Percentiles rank a stretch among this genome's conserved stretches.
phyloP scores from a whole-genome alignment of 2,329 filamentous ascomycete species.

The Talaromyces sp. region DNA sequence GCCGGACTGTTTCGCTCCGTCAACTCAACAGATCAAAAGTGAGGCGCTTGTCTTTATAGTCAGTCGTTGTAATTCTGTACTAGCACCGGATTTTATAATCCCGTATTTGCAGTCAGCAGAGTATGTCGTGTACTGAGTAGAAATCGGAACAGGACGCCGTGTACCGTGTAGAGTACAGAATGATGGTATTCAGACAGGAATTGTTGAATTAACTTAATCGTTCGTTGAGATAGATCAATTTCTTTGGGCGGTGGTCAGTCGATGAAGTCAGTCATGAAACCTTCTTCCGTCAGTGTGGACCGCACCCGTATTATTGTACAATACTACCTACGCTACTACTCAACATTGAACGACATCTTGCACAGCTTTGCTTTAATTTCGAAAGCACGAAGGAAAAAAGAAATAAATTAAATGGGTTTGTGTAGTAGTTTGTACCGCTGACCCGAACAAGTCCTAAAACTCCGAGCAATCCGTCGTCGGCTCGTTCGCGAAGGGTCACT shows the following conservation, averaged over 20 bases:
- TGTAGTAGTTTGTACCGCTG: background rate
- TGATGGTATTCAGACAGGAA: background rate
- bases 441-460: background rate
- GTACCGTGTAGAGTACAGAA: background rate
- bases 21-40: background rate
- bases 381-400: background rate
- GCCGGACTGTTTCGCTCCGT: conserved; percentile 10
- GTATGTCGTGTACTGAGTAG: background rate
- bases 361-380: background rate
- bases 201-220: background rate
- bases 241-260: too few relatives aligned
- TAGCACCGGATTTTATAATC: background rate
- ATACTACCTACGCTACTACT: background rate
- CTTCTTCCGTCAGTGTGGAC: conserved; percentile 4
- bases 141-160: background rate
- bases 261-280: background rate
- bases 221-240: background rate
- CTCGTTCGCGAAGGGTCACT: background rate
- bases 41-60: background rate
- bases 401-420: background rate
- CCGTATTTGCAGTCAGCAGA: background rate
- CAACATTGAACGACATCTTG: background rate
- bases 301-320: background rate
- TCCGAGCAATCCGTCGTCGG: background rate
- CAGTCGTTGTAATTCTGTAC: background rate